Conservation (phyloP, 768 basidiomycete species). For the Rhizopogon sp. region DNA sequence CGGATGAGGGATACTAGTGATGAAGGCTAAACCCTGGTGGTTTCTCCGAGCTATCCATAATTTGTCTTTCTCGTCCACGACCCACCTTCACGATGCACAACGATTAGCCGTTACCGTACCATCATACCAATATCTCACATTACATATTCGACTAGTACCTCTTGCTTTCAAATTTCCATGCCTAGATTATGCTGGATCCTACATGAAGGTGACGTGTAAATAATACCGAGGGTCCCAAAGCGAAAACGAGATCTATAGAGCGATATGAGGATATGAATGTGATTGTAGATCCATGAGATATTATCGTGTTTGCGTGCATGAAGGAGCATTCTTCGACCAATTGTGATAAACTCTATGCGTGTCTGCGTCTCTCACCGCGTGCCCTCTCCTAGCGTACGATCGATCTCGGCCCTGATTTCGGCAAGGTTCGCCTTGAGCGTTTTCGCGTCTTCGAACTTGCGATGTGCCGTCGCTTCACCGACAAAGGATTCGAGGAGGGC, state of each 20-base stretch:
- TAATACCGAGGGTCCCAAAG: background rate
- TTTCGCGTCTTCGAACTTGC: constrained; percentile 95
- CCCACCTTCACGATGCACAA: background rate
- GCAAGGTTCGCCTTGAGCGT: constrained; percentile 72
- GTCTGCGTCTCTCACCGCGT: constrained; percentile 8
- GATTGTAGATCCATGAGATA: background rate
- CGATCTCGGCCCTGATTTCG: constrained; percentile 85
- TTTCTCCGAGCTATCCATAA: constrained; percentile 4
- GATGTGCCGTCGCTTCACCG: constrained; percentile 80
- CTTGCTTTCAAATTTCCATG: background rate
- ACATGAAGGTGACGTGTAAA: background rate
- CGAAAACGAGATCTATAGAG: background rate
- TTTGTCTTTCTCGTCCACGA: background rate
- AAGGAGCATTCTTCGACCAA: background rate
- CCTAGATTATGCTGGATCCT: constrained; percentile 2
- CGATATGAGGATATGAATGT: background rate
- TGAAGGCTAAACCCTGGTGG: constrained; percentile 26
- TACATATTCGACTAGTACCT: constrained; percentile 2
- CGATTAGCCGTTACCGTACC: background rate
- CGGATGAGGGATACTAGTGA: constrained; percentile 16
- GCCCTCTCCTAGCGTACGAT: constrained; percentile 47
- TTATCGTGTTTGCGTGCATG: background rate
- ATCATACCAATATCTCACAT: constrained; percentile 2
- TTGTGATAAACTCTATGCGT: background rate
- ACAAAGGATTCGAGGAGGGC: constrained; percentile 86